Evolutionary conservation across 2,329 filamentous ascomycete species (phyloP).

Genomic region (Dactylella cylindrospora): DNA sequence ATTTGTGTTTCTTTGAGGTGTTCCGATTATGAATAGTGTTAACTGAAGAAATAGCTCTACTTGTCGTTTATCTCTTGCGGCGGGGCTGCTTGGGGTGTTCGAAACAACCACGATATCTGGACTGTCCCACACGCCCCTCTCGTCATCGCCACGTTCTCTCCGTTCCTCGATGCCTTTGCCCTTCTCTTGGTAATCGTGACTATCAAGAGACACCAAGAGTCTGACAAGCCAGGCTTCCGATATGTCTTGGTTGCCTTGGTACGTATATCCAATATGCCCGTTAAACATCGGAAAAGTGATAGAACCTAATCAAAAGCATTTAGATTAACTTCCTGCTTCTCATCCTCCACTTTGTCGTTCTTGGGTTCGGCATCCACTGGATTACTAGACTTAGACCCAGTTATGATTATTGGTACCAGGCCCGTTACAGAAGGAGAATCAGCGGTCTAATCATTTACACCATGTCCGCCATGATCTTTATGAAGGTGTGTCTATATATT

Average conservation of each 20-base stretch:
- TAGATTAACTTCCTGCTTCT: slow-evolving; percentile 14
- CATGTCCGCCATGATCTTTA: slow-evolving; percentile 15
- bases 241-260: slow-evolving; percentile 12
- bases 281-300: too few species aligned
- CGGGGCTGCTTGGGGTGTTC: slow-evolving; percentile 13
- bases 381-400: not conserved
- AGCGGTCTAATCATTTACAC: slow-evolving; percentile 24
- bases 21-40: not conserved
- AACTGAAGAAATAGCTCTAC: slow-evolving; percentile 21
- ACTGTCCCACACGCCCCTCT: slow-evolving; percentile 6
- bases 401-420: not conserved
- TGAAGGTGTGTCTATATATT: slow-evolving; percentile 9
- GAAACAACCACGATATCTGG: slow-evolving; percentile 1
- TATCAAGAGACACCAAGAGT: slow-evolving; percentile 9
- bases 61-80: slow-evolving; percentile 29
- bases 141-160: slow-evolving; percentile 14
- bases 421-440: not conserved
- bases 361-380: slow-evolving; percentile 12
- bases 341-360: slow-evolving; percentile 19
- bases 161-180: slow-evolving; percentile 19
- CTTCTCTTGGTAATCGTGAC: slow-evolving; percentile 9
- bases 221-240: slow-evolving; percentile 12
- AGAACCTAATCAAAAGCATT: not conserved
- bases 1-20: not conserved
- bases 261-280: not conserved